These are phyloP conservation scores for Hypomontagnella submonticulosa DNA, from an alignment of 495 filamentous ascomycete species.

Conservation along the genomic window DNA sequence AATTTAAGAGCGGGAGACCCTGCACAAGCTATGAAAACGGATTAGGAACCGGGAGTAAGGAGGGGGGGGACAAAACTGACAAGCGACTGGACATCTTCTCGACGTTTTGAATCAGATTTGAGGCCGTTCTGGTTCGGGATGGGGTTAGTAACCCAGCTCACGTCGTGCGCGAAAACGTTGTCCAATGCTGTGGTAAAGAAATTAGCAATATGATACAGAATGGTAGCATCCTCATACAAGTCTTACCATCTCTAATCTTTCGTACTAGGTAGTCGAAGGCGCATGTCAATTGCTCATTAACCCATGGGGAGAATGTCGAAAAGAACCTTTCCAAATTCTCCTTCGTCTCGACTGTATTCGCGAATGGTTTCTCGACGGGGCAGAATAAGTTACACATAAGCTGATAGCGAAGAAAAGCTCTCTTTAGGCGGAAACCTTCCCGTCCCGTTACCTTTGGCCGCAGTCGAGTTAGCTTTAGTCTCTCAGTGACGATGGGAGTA, in stretches of 20 bases:
- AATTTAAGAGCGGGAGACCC: not conserved
- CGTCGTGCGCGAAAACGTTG: not conserved
- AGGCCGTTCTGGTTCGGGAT: no score
- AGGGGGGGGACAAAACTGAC: no score
- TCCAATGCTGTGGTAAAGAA: not conserved
- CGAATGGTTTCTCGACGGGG: not conserved
- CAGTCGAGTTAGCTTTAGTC: not conserved
- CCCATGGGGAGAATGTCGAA: conserved; percentile 1
- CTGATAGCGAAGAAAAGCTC: not conserved
- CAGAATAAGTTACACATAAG: conserved; percentile 1
- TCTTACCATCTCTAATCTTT: not conserved
- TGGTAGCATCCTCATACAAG: not conserved
- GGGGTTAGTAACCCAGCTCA: not conserved
- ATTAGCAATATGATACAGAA: not conserved
- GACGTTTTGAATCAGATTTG: not conserved
- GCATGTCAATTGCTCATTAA: not conserved
- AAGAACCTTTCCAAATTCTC: not conserved
- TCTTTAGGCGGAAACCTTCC: not conserved
- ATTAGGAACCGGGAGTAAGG: no score
- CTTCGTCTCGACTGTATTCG: not conserved
- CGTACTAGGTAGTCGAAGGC: not conserved
- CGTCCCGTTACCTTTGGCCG: not conserved
- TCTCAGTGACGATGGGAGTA: not conserved
- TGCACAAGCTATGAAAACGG: no score
- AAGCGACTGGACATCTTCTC: no score